Evolutionary conservation across 2,329 filamentous ascomycete species (phyloP), one percentile per base, ranked within the genome.

Genomic region (Aspergillus jensenii): DNA sequence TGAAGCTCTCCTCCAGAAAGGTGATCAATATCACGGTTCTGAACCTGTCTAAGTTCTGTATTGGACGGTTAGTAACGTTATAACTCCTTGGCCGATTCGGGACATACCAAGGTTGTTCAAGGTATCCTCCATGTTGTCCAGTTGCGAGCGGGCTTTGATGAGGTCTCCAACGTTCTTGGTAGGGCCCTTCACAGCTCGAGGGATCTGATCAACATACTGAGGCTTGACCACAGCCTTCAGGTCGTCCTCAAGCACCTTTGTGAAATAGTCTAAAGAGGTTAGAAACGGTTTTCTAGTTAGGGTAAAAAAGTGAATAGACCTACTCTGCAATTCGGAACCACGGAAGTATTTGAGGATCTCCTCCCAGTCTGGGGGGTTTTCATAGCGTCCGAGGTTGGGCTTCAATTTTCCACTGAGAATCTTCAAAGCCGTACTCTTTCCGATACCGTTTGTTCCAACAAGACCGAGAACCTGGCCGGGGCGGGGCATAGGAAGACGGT

Each of bases 351-450:
- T 96, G 79, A 99, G 86, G 60, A 99, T 96, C 79, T 98, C 95
- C 80, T 98, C 93, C 95, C 96, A 99, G 76, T 99, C 95, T 14
- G 95, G 96, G 8, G 95, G 93, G 78, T 98, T 96, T 67, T 98
- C 93, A 75, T 90, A 96, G 73, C 90, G 86, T 65, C 96, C 95
- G 78, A 99, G 78, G 77, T 99, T 99, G 59, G 95, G 95, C 86
- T 99, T 99, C 71, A 99, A 84, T 81, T 98, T 99, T 74, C 95
- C 95, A 71, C 91, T 96, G 70, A 99, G 87, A 76, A 99, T 97
- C 84, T 99, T 99, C 76, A 99, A 82, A 8, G 95, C 96, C n/a
- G 95, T 99, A 81, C 92, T 97, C 87, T 99, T 99, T 79, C 95
- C 95, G 71, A 98, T 99, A 91, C 96, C 95, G 87, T 99, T 99